These are phyloP conservation scores for Dactylella cylindrospora DNA, from an alignment of 2,329 filamentous ascomycete genomes.

Conservation along the genomic window DNA sequence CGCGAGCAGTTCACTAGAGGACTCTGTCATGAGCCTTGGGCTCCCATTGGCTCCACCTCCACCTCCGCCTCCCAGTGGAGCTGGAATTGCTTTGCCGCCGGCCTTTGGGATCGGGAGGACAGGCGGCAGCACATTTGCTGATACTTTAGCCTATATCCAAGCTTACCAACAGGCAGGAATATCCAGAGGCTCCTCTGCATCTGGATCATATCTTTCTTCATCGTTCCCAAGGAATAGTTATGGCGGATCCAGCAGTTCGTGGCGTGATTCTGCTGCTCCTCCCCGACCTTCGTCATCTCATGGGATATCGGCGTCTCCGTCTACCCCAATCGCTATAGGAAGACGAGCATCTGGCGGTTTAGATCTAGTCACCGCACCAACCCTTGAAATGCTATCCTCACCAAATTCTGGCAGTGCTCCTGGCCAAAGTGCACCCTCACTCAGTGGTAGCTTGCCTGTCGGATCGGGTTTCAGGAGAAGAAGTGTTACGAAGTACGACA, in stretches of 20 bases:
- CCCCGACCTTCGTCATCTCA: slow-evolving; percentile 40
- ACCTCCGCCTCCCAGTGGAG: slow-evolving; percentile 28
- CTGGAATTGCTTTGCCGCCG: slow-evolving; percentile 17
- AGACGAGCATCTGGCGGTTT: slow-evolving; percentile 27
- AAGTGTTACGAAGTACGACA: slow-evolving; percentile 42
- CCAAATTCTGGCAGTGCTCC: slow-evolving; percentile 16
- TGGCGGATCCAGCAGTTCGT: slow-evolving; percentile 24
- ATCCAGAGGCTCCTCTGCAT: slow-evolving; percentile 38
- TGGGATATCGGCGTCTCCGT: slow-evolving; percentile 9
- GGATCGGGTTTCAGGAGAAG: slow-evolving; percentile 38
- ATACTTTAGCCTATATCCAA: slow-evolving; percentile 40
- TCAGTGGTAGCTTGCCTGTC: slow-evolving; percentile 25
- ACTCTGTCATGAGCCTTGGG: slow-evolving; percentile 41
- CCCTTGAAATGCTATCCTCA: slow-evolving; percentile 35
- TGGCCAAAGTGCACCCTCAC: slow-evolving; percentile 6
- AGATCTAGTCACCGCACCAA: slow-evolving; percentile 35
- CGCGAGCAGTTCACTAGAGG: slow-evolving; percentile 35
- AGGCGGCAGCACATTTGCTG: slow-evolving; percentile 26
- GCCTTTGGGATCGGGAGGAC: slow-evolving; percentile 30
- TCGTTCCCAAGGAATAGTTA: slow-evolving; percentile 41
- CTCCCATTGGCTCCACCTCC: slow-evolving; percentile 38
- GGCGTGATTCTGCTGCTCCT: slow-evolving; percentile 26
- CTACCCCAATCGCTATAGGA: slow-evolving; percentile 22
- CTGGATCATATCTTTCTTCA: slow-evolving; percentile 39
- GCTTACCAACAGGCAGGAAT: slow-evolving; percentile 38